Conservation (phyloP, 1,284 basidiomycete genomes). For the Bondarzewia mesenterica region DNA sequence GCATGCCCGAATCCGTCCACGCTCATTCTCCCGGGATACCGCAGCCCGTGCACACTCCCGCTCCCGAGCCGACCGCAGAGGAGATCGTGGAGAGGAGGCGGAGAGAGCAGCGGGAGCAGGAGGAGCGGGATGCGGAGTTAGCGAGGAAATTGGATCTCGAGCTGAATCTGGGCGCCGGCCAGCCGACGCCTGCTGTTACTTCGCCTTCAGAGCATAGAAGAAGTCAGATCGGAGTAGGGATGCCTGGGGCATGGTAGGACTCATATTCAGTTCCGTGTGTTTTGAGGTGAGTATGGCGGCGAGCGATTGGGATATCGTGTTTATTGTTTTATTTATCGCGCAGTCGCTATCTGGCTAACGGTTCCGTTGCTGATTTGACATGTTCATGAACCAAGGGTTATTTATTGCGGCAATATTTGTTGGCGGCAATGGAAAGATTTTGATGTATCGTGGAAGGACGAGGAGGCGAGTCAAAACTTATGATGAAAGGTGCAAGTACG, state of each 20-base stretch:
- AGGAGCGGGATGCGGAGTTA: conserved; percentile 24
- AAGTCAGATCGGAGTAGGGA: background rate
- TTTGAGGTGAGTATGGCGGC: background rate
- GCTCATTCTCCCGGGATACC: background rate
- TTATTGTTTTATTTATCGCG: too few relatives aligned
- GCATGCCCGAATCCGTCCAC: background rate
- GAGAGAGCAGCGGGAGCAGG: conserved; percentile 23
- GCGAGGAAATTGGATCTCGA: conserved; percentile 27
- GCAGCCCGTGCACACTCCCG: background rate
- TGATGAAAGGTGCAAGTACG: too few relatives aligned
- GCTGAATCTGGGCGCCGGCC: conserved; percentile 19
- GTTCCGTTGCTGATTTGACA: too few relatives aligned
- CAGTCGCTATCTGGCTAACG: too few relatives aligned
- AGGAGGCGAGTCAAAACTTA: too few relatives aligned
- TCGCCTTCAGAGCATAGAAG: background rate
- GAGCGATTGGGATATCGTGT: too few relatives aligned
- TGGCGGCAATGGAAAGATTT: too few relatives aligned
- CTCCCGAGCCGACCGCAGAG: background rate
- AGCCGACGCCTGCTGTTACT: background rate
- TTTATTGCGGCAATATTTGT: too few relatives aligned
- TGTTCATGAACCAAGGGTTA: too few relatives aligned
- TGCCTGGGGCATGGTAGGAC: background rate
- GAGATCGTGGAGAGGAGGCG: conserved; percentile 28
- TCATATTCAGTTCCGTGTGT: background rate
- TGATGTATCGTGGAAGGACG: too few relatives aligned